phyloP scores from a whole-genome alignment of 371 early-diverging fungal species.

The Rhizopus sp. region DNA sequence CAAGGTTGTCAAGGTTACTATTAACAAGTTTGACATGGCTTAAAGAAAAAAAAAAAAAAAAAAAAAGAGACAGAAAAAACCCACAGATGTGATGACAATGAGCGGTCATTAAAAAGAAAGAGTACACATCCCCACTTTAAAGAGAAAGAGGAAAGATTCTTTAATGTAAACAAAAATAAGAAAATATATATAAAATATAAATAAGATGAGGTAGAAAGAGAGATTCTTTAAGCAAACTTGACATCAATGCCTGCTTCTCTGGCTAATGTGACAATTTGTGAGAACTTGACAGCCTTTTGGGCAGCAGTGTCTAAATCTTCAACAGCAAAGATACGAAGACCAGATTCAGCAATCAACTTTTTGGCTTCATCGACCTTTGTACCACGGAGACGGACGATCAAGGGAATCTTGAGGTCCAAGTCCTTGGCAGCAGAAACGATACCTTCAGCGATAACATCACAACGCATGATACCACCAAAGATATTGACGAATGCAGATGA shows the following conservation, averaged over 20 bases:
- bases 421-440: slow-evolving; percentile 95
- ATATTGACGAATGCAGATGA: slow-evolving; percentile 99
- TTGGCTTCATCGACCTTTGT: slow-evolving; percentile 60
- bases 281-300: slow-evolving; percentile 89
- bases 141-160: neutral
- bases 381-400: slow-evolving; percentile 96
- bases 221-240: slow-evolving; percentile 45
- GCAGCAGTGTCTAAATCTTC: slow-evolving; percentile 97
- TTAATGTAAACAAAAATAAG: neutral
- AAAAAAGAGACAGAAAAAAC: neutral
- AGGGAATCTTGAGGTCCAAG: slow-evolving; percentile 88
- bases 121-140: neutral
- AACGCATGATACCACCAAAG: slow-evolving; percentile 99
- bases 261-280: slow-evolving; percentile 81
- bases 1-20: neutral
- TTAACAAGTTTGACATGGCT: slow-evolving; percentile 16
- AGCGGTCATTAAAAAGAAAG: neutral
- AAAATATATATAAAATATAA: neutral
- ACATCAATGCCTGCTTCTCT: slow-evolving; percentile 69
- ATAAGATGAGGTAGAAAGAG: neutral
- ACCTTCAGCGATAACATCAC: slow-evolving; percentile 98
- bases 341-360: slow-evolving; percentile 80
- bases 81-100: neutral
- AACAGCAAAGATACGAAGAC: slow-evolving; percentile 88
- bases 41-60: slow-evolving; percentile 1